Conservation (phyloP, 371 early-diverging fungal genomes). For the Cokeromyces recurvatus region DNA sequence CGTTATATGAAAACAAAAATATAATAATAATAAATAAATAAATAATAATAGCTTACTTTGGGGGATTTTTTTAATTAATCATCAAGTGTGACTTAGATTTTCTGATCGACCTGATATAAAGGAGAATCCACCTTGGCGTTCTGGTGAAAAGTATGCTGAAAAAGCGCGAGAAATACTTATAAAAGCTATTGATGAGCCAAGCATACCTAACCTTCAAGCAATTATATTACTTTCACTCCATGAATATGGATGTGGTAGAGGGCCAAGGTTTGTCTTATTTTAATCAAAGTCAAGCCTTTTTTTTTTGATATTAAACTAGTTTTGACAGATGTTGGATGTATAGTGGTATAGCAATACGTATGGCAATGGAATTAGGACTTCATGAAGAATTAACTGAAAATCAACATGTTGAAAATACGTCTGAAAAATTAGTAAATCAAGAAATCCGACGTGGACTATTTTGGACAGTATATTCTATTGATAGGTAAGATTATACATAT, state of each 20-base stretch:
- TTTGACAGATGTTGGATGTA: conserved; percentile 70
- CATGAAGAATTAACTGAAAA: no score
- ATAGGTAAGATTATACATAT: conserved; percentile 21
- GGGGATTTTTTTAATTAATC: no score
- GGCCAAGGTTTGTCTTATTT: no score
- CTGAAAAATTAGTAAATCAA: no score
- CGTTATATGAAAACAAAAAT: no score
- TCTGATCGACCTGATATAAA: conserved; percentile 12
- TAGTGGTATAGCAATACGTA: conserved; percentile 57
- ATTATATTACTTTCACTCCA: conserved; percentile 36
- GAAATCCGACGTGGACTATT: conserved; percentile 22
- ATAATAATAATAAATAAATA: no score
- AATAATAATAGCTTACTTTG: no score
- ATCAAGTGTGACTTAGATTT: conserved; percentile 15
- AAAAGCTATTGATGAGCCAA: conserved; percentile 28
- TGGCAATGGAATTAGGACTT: conserved; percentile 48
- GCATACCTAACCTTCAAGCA: conserved; percentile 36
- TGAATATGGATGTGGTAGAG: conserved; percentile 47
- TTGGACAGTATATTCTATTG: conserved; percentile 21
- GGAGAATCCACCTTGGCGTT: conserved; percentile 10
- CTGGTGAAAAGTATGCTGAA: conserved; percentile 18
- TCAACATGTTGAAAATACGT: no score
- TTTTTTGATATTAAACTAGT: no score
- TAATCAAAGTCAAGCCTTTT: no score
- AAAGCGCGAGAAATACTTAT: conserved; percentile 13